These are phyloP conservation scores for Nicotiana paniculata DNA, from an alignment of 257 asterid species.

Conservation along the genomic window DNA sequence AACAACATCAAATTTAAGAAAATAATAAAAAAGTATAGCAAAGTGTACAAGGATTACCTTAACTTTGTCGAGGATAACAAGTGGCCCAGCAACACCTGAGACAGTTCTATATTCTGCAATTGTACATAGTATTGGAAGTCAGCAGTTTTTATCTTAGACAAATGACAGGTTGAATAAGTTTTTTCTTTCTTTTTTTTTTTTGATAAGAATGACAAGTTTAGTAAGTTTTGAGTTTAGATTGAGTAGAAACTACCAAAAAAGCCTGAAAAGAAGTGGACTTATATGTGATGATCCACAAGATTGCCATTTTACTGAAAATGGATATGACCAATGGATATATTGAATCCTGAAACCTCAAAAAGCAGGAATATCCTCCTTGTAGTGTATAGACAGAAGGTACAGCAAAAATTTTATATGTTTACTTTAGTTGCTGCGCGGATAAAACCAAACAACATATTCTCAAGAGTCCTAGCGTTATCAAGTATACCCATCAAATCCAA, in stretches of 20 bases:
- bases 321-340: not conserved
- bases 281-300: not conserved
- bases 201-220: not conserved
- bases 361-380: not conserved
- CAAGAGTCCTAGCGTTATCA: not conserved
- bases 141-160: not conserved
- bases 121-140: not conserved
- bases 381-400: not conserved
- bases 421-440: not conserved
- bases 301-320: not conserved
- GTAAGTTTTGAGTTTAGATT: not conserved
- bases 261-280: not conserved
- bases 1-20: not conserved
- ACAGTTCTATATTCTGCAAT: conserved; percentile 87
- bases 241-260: not conserved
- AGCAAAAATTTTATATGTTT: not conserved
- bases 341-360: not conserved
- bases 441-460: not conserved
- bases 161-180: not conserved
- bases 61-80: conserved; percentile 98
- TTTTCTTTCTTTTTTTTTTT: not conserved
- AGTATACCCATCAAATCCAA: not conserved
- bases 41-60: conserved; percentile 47
- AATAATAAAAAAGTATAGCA: conserved; percentile 5
- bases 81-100: conserved; percentile 98